Evolutionary conservation across 192 early-diverging fungal species (phyloP), one percentile per base, ranked within the genome.

Genomic region (Coemansia sp.): DNA sequence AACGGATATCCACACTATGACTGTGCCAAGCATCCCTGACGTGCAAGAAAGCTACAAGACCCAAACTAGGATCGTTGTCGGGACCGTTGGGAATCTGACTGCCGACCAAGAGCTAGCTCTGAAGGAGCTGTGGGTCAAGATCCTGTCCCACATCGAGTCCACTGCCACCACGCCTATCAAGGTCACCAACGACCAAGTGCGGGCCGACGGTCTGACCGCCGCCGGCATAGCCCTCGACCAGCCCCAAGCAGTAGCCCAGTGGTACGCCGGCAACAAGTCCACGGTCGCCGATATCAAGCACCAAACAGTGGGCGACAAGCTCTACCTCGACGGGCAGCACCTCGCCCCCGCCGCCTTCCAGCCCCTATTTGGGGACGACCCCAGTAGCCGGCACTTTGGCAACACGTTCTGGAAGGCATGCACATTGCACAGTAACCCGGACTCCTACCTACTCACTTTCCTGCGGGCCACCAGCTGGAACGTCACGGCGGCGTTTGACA

Each of bases 391-490:
- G 16, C 51, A 26, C 31, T 80, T 80, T 23, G 16, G 34, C 55
- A 71, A 63, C 35, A 62, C 69, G 11, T 75, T 80, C 43, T 80
- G 78, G 78, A 69, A 67, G 36, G 67, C 78, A 5, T 60, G 63
- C 28, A 68, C 74, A 53, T 59, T 67, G 3, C 42, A 68, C 48
- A 59, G 84, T 48, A 82, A 87, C 59, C 89, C 88, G 7, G 93
- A 95, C 72, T 58, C 86, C 1, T 72, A 91, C 16, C 21, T 91
- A 20, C 77, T 93, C 33, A 82, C 88, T 23, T 95, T 92, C 65
- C 71, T 95, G 38, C 84, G 90, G 34, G 91, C 92, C 9, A 79
- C 88, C 35, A 90, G 89, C 61, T 97, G 92, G 92, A 84, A 93
- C 62, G 79, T 89, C 3, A 63, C 85, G 36, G 83, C 75, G 59